These are phyloP conservation scores for Beauveria rudraprayagi DNA, from an alignment of 2,329 filamentous ascomycete species.

Conservation along the genomic window DNA sequence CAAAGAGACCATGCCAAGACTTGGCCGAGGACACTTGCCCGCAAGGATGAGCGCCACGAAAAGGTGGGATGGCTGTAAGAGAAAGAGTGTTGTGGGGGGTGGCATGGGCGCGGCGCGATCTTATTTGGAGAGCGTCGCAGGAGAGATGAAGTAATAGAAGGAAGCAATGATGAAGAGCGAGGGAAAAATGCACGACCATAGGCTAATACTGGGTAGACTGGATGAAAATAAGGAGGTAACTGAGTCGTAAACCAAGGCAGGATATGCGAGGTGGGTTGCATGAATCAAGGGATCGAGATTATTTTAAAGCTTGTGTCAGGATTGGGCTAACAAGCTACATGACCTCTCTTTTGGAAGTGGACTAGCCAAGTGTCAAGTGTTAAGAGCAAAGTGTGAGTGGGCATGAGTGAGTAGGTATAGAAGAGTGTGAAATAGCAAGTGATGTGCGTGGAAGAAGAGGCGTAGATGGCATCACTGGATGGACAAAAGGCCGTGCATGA, in stretches of 20 bases:
- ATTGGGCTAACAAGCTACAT: not conserved
- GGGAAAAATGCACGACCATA: not conserved
- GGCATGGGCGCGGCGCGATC: not conserved
- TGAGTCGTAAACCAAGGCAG: not conserved
- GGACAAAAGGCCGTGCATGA: too few relatives aligned
- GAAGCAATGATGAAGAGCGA: not conserved
- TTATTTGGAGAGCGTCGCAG: too few relatives aligned
- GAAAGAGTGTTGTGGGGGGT: not conserved
- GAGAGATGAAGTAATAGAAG: not conserved
- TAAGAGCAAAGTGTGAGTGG: not conserved
- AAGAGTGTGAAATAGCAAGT: not conserved
- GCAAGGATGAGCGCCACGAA: not conserved
- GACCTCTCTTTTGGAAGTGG: not conserved
- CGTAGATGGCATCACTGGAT: not conserved
- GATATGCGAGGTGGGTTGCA: not conserved
- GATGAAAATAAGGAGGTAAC: not conserved
- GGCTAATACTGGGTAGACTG: not conserved
- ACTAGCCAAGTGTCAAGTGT: not conserved
- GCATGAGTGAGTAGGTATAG: not conserved
- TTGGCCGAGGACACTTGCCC: not conserved
- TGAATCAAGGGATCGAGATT: conserved; percentile 5
- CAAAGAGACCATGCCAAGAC: not conserved
- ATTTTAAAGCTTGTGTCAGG: conserved; percentile 1
- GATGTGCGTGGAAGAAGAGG: not conserved
- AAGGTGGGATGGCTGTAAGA: not conserved